Conservation (phyloP, 75 land plant genomes). For the Pseudotsuga menziesii region DNA sequence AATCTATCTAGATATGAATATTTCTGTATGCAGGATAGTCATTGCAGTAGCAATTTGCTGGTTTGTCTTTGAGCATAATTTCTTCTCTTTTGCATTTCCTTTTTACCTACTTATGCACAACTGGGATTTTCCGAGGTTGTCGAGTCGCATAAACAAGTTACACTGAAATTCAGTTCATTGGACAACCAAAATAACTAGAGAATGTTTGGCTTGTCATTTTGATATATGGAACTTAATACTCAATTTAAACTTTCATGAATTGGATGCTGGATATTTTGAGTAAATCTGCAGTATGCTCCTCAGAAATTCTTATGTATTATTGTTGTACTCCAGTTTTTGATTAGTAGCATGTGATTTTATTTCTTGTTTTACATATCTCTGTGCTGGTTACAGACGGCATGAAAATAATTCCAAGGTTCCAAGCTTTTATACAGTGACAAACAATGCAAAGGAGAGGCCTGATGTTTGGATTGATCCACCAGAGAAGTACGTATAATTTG, state of each 20-base stretch:
- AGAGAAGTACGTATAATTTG: slow-evolving; percentile 57
- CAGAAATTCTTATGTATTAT: neutral
- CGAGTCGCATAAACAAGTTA: no score
- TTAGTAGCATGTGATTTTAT: neutral
- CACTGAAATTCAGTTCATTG: no score
- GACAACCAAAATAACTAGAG: no score
- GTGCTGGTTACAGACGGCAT: slow-evolving; percentile 43
- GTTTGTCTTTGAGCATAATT: no score
- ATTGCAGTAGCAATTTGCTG: no score
- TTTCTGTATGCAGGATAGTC: no score
- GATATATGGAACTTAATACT: no score
- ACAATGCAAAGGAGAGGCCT: slow-evolving; percentile 91
- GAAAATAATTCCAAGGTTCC: slow-evolving; percentile 71
- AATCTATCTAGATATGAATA: no score
- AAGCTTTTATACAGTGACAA: slow-evolving; percentile 80
- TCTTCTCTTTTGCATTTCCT: no score
- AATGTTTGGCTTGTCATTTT: no score
- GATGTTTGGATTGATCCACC: slow-evolving; percentile 98
- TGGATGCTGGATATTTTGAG: neutral
- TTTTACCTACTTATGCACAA: no score
- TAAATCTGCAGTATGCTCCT: neutral
- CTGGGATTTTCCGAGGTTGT: no score
- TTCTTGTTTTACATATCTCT: neutral
- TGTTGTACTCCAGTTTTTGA: neutral
- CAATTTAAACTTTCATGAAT: neutral